Conservation (phyloP, 306 rosid genomes). For the Canavalia gladiata region DNA sequence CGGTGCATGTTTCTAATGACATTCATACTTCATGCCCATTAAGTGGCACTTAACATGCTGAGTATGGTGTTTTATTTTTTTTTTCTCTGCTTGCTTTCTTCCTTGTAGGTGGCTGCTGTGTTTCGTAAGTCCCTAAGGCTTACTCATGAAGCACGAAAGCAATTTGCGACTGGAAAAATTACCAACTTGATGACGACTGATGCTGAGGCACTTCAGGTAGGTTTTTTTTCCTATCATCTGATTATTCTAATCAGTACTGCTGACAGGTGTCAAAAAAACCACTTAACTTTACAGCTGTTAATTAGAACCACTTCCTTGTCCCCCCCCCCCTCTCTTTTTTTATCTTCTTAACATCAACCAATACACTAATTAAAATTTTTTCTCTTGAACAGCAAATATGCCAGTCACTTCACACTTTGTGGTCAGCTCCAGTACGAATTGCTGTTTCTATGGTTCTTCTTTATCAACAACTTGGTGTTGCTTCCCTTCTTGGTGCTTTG, state of each 20-base stretch:
- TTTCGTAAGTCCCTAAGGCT: constrained; percentile 96
- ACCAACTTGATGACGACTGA: constrained; percentile 99
- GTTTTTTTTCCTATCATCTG: constrained; percentile 35
- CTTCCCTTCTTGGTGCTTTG: constrained; percentile 85
- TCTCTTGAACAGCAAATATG: constrained; percentile 74
- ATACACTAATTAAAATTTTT: not conserved
- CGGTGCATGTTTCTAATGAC: constrained; percentile 31
- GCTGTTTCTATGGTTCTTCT: constrained; percentile 75
- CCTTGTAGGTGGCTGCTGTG: constrained; percentile 86
- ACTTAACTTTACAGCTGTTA: constrained; percentile 32
- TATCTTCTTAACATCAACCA: too few species aligned
- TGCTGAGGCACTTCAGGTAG: constrained; percentile 92
- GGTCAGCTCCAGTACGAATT: constrained; percentile 97
- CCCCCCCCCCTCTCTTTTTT: not conserved
- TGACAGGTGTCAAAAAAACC: constrained; percentile 33
- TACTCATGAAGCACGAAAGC: constrained; percentile 96
- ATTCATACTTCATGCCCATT: constrained; percentile 43
- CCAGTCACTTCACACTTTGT: constrained; percentile 82
- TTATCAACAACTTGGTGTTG: constrained; percentile 90
- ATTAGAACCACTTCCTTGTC: not conserved
- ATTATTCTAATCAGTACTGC: constrained; percentile 10
- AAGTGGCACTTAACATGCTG: constrained; percentile 32
- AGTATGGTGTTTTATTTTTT: constrained; percentile 31
- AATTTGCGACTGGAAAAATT: constrained; percentile 91
- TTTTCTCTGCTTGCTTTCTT: constrained; percentile 3